phyloP scores from a whole-genome alignment of 2,329 filamentous ascomycete genomes.

The Blastomyces percursus region DNA sequence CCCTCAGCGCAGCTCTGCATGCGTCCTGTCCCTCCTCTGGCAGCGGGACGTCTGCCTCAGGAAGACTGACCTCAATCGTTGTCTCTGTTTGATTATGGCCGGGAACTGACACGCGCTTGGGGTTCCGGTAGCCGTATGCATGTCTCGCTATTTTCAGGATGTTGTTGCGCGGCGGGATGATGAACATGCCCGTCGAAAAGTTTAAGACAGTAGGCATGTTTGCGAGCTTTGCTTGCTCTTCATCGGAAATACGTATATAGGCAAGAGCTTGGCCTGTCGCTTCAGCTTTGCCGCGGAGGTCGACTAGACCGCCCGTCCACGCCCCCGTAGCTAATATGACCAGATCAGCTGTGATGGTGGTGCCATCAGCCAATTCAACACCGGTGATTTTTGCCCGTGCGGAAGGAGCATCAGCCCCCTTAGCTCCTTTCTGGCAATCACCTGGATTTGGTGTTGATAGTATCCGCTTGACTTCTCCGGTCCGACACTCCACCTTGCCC shows the following conservation, averaged over 20 bases:
- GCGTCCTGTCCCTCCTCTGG: slow-evolving; percentile 49
- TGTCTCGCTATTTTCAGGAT: slow-evolving; percentile 62
- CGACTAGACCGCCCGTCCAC: slow-evolving; percentile 69
- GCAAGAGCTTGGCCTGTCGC: slow-evolving; percentile 74
- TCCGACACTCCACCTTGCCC: slow-evolving; percentile 27
- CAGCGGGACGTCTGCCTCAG: slow-evolving; percentile 28
- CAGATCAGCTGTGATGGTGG: slow-evolving; percentile 52
- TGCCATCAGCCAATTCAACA: slow-evolving; percentile 41
- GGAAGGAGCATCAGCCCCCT: background rate
- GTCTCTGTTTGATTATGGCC: background rate
- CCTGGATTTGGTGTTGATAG: slow-evolving; percentile 16
- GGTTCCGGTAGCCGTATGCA: slow-evolving; percentile 53
- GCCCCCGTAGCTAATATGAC: slow-evolving; percentile 75
- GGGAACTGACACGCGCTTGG: slow-evolving; percentile 24
- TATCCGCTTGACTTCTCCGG: slow-evolving; percentile 28
- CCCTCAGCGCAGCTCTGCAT: slow-evolving; percentile 49
- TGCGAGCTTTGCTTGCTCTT: slow-evolving; percentile 56
- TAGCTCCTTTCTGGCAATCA: background rate
- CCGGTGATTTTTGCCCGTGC: slow-evolving; percentile 30
- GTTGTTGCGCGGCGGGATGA: slow-evolving; percentile 43
- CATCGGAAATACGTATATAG: slow-evolving; percentile 62
- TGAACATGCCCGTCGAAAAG: slow-evolving; percentile 42
- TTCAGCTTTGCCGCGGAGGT: slow-evolving; percentile 62
- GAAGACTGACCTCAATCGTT: slow-evolving; percentile 27
- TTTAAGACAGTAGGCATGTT: slow-evolving; percentile 54